Evolutionary conservation across 345 rosid species (phyloP).

Genomic region (Syzygium jambos): DNA sequence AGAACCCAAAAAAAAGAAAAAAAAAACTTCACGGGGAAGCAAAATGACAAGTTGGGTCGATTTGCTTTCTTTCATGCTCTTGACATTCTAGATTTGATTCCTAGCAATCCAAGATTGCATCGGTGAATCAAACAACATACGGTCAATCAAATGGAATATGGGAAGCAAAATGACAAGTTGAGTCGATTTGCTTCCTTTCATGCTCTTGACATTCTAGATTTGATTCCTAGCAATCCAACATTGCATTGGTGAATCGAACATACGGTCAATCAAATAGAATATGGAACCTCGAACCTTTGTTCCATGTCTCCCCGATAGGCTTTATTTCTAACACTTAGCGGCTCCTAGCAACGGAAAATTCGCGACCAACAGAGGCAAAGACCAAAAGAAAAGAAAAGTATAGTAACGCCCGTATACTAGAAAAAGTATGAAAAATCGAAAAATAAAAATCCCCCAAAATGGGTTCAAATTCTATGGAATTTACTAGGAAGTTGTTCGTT

Average conservation of each 20-base stretch:
- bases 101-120: background rate
- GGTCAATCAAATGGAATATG: background rate
- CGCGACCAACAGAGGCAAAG: background rate
- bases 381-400: background rate
- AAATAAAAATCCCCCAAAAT: fast-evolving
- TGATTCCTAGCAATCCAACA: background rate
- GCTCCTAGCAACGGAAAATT: background rate
- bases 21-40: background rate
- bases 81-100: background rate
- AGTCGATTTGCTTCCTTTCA: background rate
- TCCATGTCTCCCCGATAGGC: background rate
- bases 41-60: background rate
- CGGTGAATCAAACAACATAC: background rate
- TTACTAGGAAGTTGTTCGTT: background rate
- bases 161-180: background rate
- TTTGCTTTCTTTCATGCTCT: background rate
- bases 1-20: background rate
- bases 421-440: background rate
- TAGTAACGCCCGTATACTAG: background rate
- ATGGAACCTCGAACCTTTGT: background rate
- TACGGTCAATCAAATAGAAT: background rate
- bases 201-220: background rate
- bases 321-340: fast-evolving
- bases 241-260: background rate
- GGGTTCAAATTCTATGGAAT: background rate